phyloP scores from a whole-genome alignment of 2,329 filamentous ascomycete species.

The Phialocephala subalpina region DNA sequence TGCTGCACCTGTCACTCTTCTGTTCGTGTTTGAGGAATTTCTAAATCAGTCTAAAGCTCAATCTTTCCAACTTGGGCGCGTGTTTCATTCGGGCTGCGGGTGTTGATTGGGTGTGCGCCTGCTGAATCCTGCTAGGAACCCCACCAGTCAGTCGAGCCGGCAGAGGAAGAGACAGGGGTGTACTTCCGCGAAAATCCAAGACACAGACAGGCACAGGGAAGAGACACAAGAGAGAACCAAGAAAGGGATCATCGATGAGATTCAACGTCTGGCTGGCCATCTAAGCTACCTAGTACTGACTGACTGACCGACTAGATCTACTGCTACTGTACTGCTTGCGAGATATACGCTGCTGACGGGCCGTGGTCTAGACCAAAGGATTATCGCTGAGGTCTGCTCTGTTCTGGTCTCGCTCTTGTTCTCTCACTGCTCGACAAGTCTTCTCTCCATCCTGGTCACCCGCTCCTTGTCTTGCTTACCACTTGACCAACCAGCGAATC shows the following conservation, averaged over 20 bases:
- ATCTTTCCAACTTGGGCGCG: constrained; percentile 27
- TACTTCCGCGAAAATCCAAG: background rate
- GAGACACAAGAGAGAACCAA: background rate
- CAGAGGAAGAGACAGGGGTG: background rate
- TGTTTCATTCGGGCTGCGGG: constrained; percentile 29
- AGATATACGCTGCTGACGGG: background rate
- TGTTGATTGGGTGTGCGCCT: constrained; percentile 21
- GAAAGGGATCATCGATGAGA: background rate
- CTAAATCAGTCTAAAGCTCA: constrained; percentile 11
- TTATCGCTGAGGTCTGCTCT: background rate
- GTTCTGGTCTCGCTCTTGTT: background rate
- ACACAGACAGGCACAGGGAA: too few relatives aligned
- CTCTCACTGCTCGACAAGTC: background rate
- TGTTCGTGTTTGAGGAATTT: constrained; percentile 37
- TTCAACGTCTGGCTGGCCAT: background rate
- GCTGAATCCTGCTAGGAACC: too few relatives aligned
- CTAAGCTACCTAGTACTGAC: too few relatives aligned
- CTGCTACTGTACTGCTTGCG: background rate
- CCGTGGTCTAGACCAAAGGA: background rate
- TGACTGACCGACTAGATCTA: background rate
- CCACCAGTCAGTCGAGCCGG: background rate
- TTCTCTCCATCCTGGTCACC: background rate
- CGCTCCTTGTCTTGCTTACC: background rate
- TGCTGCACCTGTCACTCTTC: constrained; percentile 21
- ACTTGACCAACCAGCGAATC: background rate